A percentile compares a stretch with the other conserved stretches of the same genome.
Conservation (phyloP, 2,329 filamentous ascomycete species). For the Botrytis deweyae region DNA sequence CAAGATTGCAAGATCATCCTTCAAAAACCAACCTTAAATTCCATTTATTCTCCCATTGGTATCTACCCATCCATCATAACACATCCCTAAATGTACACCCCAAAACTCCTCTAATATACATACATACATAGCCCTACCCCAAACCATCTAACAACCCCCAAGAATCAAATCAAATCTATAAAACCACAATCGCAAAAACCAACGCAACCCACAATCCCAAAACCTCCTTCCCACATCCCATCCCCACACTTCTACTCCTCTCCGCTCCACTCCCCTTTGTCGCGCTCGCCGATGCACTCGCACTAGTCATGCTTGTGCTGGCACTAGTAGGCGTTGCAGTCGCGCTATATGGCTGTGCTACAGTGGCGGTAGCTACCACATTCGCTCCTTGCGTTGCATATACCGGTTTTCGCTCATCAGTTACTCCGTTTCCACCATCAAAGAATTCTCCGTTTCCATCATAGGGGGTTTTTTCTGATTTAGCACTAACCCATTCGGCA, state of each 20-base stretch:
- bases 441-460: slow-evolving; percentile 47
- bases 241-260: slow-evolving; percentile 70
- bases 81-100: background rate
- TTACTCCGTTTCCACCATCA: slow-evolving; percentile 42
- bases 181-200: slow-evolving; percentile 19
- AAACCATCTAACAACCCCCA: background rate
- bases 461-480: slow-evolving; percentile 43
- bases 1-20: too few species aligned
- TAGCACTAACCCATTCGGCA: slow-evolving; percentile 38
- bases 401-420: slow-evolving; percentile 41
- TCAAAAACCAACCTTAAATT: background rate
- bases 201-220: slow-evolving; percentile 20
- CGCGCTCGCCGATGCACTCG: slow-evolving; percentile 69
- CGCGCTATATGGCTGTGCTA: slow-evolving; percentile 72
- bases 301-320: slow-evolving; percentile 84
- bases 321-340: slow-evolving; percentile 45
- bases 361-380: slow-evolving; percentile 26
- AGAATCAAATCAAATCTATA: background rate
- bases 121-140: background rate
- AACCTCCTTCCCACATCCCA: slow-evolving; percentile 46
- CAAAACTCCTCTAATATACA: background rate
- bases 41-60: background rate
- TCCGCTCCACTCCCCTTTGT: slow-evolving; percentile 89
- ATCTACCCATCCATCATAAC: background rate
- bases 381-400: slow-evolving; percentile 41